Evolutionary conservation across 1,139 yeast species (phyloP).

Genomic region (Yamadazyma epiphylla): DNA sequence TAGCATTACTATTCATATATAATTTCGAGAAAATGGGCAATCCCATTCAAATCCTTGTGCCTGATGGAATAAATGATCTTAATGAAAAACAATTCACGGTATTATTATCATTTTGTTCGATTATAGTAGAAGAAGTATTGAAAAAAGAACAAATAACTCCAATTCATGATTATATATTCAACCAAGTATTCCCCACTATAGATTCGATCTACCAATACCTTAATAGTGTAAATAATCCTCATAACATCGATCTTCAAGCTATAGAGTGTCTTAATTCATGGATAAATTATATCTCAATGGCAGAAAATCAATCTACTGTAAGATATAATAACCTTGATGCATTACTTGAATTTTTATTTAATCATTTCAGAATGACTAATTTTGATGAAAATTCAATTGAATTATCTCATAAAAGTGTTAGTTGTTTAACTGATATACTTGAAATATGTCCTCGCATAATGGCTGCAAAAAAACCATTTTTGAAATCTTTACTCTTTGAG

Average conservation of each 20-base stretch:
- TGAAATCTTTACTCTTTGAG: conserved; percentile 37
- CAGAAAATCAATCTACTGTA: conserved; percentile 33
- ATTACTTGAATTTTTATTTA: conserved; percentile 16
- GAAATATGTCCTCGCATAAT: conserved; percentile 45
- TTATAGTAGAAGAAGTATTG: conserved; percentile 53
- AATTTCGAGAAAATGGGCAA: conserved; percentile 17
- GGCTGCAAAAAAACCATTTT: conserved; percentile 16
- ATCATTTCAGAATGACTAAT: conserved; percentile 15
- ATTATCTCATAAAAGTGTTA: conserved; percentile 25
- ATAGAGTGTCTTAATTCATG: conserved; percentile 32
- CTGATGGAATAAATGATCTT: conserved; percentile 2
- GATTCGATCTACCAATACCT: conserved; percentile 6
- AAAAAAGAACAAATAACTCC: conserved; percentile 25
- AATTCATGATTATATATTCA: conserved; percentile 28
- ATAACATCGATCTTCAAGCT: conserved; percentile 17
- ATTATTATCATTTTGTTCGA: conserved; percentile 37
- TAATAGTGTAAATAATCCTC: conserved; percentile 4
- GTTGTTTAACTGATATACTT: conserved; percentile 40
- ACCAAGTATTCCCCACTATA: conserved; percentile 18
- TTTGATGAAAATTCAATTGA: conserved; percentile 15
- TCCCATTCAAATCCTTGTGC: conserved; percentile 11
- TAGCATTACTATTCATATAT: conserved; percentile 47
- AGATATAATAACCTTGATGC: conserved; percentile 23
- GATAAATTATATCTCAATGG: conserved; percentile 29
- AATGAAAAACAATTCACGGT: conserved; percentile 9